Base-by-base conservation (phyloP, 306 rosid species). In the barrel medic (Medicago truncatula) region DNA sequence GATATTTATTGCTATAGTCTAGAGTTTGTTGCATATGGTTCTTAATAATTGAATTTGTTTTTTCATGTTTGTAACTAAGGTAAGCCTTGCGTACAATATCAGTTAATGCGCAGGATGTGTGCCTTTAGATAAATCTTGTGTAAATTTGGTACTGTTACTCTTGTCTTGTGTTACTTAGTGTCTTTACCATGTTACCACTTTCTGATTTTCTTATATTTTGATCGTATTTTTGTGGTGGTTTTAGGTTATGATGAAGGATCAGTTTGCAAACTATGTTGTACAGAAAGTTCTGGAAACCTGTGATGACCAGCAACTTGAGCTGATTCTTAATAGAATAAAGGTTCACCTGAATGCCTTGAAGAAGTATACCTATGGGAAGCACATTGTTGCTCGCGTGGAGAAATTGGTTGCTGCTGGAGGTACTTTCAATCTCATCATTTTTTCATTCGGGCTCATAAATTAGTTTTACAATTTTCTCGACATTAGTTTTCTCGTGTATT, bases 321-420 rank as follows among this genome's bases (percentile, higher is more conserved):
- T 92, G 81, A 94, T 94, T 72, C 97, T 92, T 28, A 90, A 92
- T 0, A 90, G 98, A 46, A 94, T 94, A 44, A 92, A 94, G 87
- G 98, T 94, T 62, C 98, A 94, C 72, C 76, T 94, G 83, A 94
- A 92, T 74, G 98, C 98, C 12, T 76, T 94, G 87, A 94, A 92
- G 94, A 94, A 94, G 77, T 91, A 94, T 82, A 94, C 98, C 31
- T 94, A 94, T 5, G 97, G 98, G 71, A 92, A 92, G 89, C 98
- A 95, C 79, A 95, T 92, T n/a, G 98, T 92, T 62, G 96, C 97
- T 0, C 98, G 97, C 47, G 98, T 95, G 41, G 98, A 95, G 87
- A 92, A 95, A 83, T 89, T 95, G 71, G 98, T 95, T 62, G 97
- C 97, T 49, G 98, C 98, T 52, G 97, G 97, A 78, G 98, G 97